Base-by-base conservation (phyloP, 2,329 filamentous ascomycete genomes). In the Myriosclerotinia duriaeana region DNA sequence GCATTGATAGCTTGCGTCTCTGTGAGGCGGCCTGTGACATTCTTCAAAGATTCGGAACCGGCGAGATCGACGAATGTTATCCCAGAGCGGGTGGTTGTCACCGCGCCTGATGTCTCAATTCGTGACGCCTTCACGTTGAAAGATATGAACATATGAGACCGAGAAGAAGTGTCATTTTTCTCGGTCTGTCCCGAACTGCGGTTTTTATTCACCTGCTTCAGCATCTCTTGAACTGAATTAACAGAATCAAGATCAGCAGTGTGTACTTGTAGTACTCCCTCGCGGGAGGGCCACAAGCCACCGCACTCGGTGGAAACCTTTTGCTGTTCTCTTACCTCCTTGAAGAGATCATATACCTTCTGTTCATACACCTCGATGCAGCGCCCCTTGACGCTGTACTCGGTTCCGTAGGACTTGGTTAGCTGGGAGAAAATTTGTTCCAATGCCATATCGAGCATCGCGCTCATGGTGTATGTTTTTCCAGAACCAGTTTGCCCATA, bases 341-440 rank as follows among this genome's bases (percentile, higher is more conserved):
- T 42, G 5, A 99, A 84, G 17, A 99, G 80, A 76, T 99, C 95
- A 76, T 97, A 93, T 69, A 99, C 84, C 69, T 96, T 94, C 76
- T 99, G 95, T 70, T 99, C 98, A 85, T 99, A 99, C 9, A 99
- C 94, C 76, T 99, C 95, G 17, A 98, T 88, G 74, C 98, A 99
- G 65, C 89, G 93, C 6, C 95, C 95, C 76, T 96, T 91, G 87
- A 99, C 96, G 0, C 85, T 90, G 78, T 98, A 99, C 4, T 34
- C 30, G 50, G 84, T 85, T 94, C 95, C 99, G 26, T 93, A 95
- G 77, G 97, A 96, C 72, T 93, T 91, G 76, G 90, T 88, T 20
- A 99, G 82, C 59, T 89, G 85, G 68, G 88, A 89, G 77, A 97
- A 97, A 70, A 99, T 97, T 82, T 98, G 93, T 71, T 91, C 87